Conservation (phyloP, 2,329 filamentous ascomycete species). For the Colletotrichum coccodes region DNA sequence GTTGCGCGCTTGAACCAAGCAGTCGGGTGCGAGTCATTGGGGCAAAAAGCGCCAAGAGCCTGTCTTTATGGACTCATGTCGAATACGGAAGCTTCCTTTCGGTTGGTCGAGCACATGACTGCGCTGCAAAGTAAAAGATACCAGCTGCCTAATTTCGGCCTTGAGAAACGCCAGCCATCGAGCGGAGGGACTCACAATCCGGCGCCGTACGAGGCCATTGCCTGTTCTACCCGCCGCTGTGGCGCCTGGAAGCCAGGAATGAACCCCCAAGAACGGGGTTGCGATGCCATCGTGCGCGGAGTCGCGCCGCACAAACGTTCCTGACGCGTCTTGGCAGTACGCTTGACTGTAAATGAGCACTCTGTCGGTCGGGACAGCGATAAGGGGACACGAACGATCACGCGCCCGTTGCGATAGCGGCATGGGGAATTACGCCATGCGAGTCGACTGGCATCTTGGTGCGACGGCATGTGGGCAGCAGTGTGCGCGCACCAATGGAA, state of each 20-base stretch:
- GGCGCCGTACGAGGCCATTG: neutral
- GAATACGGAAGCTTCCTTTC: conserved; percentile 8
- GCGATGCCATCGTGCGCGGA: neutral
- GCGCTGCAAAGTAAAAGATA: neutral
- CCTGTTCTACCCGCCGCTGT: neutral
- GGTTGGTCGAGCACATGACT: neutral
- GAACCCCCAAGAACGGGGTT: neutral
- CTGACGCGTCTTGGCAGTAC: conserved; percentile 17
- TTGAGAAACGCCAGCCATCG: neutral
- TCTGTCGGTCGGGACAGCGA: neutral
- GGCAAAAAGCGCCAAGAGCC: neutral
- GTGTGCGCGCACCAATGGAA: neutral
- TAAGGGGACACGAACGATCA: neutral
- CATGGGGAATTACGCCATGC: conserved; percentile 11
- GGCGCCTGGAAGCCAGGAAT: neutral
- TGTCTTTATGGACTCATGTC: neutral
- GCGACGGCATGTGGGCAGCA: neutral
- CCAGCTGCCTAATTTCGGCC: neutral
- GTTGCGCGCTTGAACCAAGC: neutral
- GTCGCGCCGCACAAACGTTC: conserved; percentile 16
- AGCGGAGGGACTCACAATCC: neutral
- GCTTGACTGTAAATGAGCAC: neutral
- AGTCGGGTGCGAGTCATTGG: neutral
- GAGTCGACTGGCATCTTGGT: neutral
- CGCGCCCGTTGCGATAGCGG: conserved; percentile 18